Base-by-base conservation (phyloP, 768 basidiomycete genomes). In the Suillus subluteus region DNA sequence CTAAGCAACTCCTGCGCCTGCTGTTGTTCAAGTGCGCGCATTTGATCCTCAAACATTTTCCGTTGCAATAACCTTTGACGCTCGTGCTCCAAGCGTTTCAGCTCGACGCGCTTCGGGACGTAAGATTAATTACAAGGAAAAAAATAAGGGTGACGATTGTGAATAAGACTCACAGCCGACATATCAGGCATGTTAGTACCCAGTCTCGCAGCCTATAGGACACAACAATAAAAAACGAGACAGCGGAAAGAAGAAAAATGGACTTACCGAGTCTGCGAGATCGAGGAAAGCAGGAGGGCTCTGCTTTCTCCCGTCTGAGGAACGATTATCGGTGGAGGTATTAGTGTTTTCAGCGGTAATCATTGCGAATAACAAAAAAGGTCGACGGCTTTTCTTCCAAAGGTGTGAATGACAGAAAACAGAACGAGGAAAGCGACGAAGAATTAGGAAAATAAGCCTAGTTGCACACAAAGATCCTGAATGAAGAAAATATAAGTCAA, bases 31-130 rank as follows among this genome's bases (percentile, higher is more conserved):
- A 99, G 86, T 63, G 85, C 89, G 64, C 91, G 91, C 96, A 98
- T 98, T 80, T 98, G 95, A 73, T 97, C 94, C 79, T 99, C 96
- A 78, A 98, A 99, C 73, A 94, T 80, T 79, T 89, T 91, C 75
- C 95, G 90, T 76, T 97, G 96, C 52, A 93, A 76, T 46, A 81
- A 81, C 68, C 96, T 94, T 79, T 96, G 94, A 62, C 93, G 89
- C 79, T 98, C 95, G 75, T 98, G 95, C 66, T 78, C 79, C 69
- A 92, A 80, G 71, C 95, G 91, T 77, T 96, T 98, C 74, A 95
- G 83, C 76, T 96, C 94, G 68, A 95, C 90, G 72, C 93, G 92
- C 91, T 94, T 79, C 54, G 68, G 66, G 63, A 32, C 40, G 48
- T 46, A 62, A 54, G 6, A 55, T 65, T 40, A 63, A 68, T 67